Percentiles rank a stretch among this genome's conserved stretches.
Evolutionary conservation across 441 rosid genomes (phyloP).

Genomic region (Euphorbia celastroides): DNA sequence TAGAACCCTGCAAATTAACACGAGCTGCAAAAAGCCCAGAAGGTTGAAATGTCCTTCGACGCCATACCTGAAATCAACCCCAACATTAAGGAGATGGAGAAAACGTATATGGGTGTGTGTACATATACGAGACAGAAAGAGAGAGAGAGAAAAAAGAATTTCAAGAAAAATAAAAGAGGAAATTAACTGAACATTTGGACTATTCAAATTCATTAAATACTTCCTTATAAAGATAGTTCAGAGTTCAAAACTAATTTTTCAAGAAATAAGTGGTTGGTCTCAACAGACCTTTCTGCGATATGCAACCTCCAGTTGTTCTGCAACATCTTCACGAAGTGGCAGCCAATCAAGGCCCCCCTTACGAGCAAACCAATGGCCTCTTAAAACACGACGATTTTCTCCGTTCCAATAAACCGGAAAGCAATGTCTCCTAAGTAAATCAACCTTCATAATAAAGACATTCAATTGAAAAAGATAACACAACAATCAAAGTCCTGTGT

Average conservation of each 20-base stretch:
- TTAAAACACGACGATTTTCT: constrained; percentile 89
- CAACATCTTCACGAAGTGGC: constrained; percentile 88
- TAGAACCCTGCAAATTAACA: constrained; percentile 81
- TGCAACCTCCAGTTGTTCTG: constrained; percentile 93
- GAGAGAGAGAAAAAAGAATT: background rate
- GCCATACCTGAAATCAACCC: constrained; percentile 76
- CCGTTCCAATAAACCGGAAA: constrained; percentile 98
- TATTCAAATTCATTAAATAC: background rate
- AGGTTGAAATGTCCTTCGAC: constrained; percentile 84
- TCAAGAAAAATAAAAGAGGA: background rate
- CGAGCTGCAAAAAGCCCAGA: constrained; percentile 99
- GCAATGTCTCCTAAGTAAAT: constrained; percentile 74
- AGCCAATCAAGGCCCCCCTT: constrained; percentile 96
- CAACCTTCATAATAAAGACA: constrained; percentile 53
- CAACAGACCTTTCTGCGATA: constrained; percentile 62
- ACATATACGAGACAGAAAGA: background rate
- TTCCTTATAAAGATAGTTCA: background rate
- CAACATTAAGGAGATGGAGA: constrained; percentile 13
- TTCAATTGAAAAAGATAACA: background rate
- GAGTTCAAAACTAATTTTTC: background rate
- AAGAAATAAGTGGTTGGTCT: constrained; percentile 5
- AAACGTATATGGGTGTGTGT: background rate
- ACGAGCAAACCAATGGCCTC: constrained; percentile 98
- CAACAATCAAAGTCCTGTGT: background rate
- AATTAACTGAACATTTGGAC: background rate